phyloP scores from a whole-genome alignment of 805 yeast genomes.

The Kluyveromyces wickerhamii region DNA sequence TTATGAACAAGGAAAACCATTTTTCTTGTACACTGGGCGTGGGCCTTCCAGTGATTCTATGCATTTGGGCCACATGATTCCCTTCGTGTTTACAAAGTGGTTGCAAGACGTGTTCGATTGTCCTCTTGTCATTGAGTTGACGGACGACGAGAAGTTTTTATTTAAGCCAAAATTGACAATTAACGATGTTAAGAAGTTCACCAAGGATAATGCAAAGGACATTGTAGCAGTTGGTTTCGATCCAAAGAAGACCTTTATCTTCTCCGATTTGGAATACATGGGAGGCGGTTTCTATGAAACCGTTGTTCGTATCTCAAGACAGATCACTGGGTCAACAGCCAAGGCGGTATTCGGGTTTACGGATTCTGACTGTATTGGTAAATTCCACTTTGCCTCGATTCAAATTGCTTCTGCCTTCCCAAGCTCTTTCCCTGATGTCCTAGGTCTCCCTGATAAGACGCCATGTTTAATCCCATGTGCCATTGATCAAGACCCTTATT shows the following conservation, averaged over 20 bases:
- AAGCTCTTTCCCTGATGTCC: conserved; percentile 87
- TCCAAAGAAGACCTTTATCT: conserved; percentile 89
- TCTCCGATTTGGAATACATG: conserved; percentile 89
- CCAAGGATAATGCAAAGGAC: conserved; percentile 82
- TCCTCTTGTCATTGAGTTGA: conserved; percentile 86
- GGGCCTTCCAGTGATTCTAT: conserved; percentile 93
- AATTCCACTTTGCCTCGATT: conserved; percentile 87
- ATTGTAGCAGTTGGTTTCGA: conserved; percentile 92
- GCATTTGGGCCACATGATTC: conserved; percentile 97
- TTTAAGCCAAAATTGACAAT: conserved; percentile 87
- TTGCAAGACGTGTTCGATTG: conserved; percentile 95
- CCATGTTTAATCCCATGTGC: conserved; percentile 98
- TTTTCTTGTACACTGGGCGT: conserved; percentile 93
- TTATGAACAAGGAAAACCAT: conserved; percentile 91
- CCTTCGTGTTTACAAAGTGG: conserved; percentile 95
- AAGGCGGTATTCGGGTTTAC: conserved; percentile 94
- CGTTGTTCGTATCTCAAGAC: conserved; percentile 86
- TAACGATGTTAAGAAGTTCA: conserved; percentile 75
- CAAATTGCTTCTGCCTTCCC: conserved; percentile 97
- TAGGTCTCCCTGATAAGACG: conserved; percentile 79
- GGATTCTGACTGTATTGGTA: conserved; percentile 93
- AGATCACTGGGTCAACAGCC: conserved; percentile 94
- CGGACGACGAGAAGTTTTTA: conserved; percentile 95
- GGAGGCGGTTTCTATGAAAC: conserved; percentile 90
- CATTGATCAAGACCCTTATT: conserved; percentile 97